Evolutionary conservation across 2,329 filamentous ascomycete species (phyloP).

Genomic region (Cryphonectria carpinicola): DNA sequence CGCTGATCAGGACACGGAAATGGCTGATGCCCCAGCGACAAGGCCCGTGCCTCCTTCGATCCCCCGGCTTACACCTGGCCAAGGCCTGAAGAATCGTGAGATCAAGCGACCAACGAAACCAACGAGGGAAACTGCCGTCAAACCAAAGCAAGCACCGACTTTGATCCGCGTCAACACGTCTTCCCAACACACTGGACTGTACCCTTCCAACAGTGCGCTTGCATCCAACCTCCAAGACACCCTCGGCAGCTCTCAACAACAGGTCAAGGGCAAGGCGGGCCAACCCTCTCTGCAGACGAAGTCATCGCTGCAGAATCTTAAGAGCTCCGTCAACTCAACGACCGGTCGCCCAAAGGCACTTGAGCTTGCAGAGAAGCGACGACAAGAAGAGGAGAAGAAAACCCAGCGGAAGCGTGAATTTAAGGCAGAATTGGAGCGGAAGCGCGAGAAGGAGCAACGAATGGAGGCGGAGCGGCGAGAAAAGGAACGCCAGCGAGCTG

Average conservation of each 20-base stretch:
- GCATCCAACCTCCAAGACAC: slow-evolving; percentile 64
- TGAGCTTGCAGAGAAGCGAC: slow-evolving; percentile 77
- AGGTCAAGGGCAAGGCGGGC: slow-evolving; percentile 67
- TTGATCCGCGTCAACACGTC: slow-evolving; percentile 73
- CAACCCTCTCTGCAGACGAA: slow-evolving; percentile 66
- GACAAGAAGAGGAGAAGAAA: slow-evolving; percentile 82
- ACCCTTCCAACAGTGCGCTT: slow-evolving; percentile 61
- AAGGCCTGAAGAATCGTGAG: slow-evolving; percentile 55
- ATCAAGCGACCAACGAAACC: slow-evolving; percentile 66
- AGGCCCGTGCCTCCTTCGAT: slow-evolving; percentile 64
- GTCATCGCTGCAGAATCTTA: slow-evolving; percentile 62
- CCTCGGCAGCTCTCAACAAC: slow-evolving; percentile 47
- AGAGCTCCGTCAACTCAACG: slow-evolving; percentile 62
- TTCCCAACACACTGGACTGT: slow-evolving; percentile 63
- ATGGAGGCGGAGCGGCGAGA: slow-evolving; percentile 65
- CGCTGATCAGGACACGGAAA: slow-evolving; percentile 54
- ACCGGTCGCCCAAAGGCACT: slow-evolving; percentile 71
- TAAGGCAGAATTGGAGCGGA: slow-evolving; percentile 80
- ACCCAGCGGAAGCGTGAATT: slow-evolving; percentile 78
- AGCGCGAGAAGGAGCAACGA: slow-evolving; percentile 70
- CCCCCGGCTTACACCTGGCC: slow-evolving; percentile 53
- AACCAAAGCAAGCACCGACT: slow-evolving; percentile 70
- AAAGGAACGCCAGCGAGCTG: slow-evolving; percentile 62
- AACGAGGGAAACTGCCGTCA: slow-evolving; percentile 60
- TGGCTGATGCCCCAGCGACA: slow-evolving; percentile 56